Evolutionary conservation across 139 green algal species (phyloP).

Genomic region (Bryopsis sp.): DNA sequence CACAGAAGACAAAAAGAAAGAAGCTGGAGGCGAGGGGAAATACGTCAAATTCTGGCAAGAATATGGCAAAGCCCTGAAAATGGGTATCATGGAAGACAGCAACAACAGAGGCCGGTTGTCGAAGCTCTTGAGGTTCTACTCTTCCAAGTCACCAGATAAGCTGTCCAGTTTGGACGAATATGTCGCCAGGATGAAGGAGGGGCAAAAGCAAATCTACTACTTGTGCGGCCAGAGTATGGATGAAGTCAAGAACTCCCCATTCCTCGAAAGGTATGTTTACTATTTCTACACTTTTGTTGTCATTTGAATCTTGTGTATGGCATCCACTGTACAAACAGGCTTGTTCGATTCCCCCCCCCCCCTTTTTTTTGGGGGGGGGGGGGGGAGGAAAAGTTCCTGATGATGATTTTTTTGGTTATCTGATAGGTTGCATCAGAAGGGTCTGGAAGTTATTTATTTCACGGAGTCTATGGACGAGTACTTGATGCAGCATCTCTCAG

Average conservation of each 20-base stretch:
- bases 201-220: constrained; percentile 96
- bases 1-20: no score
- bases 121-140: constrained; percentile 79
- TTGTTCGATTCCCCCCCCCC: no score
- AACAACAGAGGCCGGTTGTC: constrained; percentile 69
- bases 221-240: constrained; percentile 51
- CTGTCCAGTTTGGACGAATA: constrained; percentile 81
- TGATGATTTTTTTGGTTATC: not conserved
- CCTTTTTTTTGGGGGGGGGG: no score
- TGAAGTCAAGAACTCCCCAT: constrained; percentile 65
- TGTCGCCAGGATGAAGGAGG: constrained; percentile 80
- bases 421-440: constrained; percentile 45
- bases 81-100: constrained; percentile 94
- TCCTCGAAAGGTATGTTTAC: constrained; percentile 60
- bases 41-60: constrained; percentile 87
- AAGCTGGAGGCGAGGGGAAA: constrained; percentile 23
- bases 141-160: constrained; percentile 60
- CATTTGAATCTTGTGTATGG: no score
- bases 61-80: constrained; percentile 88
- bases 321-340: no score
- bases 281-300: no score
- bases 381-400: not conserved
- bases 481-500: constrained; percentile 81
- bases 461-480: constrained; percentile 97
- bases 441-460: constrained; percentile 90